Evolutionary conservation across 192 early-diverging fungal genomes (phyloP), one percentile per base, ranked within the genome.

Genomic region (Linnemannia elongata): DNA sequence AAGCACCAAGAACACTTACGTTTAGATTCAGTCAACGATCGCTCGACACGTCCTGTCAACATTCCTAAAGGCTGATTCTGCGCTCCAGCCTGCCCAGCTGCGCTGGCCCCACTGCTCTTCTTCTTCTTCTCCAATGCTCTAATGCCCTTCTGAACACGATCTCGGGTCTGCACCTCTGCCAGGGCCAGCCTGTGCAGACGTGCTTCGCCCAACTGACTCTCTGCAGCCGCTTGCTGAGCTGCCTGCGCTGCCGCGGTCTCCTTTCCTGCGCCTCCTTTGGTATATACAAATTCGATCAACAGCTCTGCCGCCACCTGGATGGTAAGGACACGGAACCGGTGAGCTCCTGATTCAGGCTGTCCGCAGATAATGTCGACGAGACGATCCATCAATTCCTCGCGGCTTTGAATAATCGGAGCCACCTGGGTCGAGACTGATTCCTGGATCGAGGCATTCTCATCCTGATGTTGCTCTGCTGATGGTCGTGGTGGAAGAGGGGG

Each of bases 291-390:
- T 24, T 89, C 89, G 27, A 89, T 75, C 69, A 89, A 69, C 13
- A 89, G 70, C 45, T 89, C 89, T 12, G 76, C 45, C 10, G 89
- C 89, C 85, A 89, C 84, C 57, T 89, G 82, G 60, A 83, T 82
- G 6, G 82, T 83, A 12, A 80, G 38, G 15, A 82, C 78, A 13
- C 79, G 60, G 75, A 83, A 81, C 12, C 81, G 77, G 44, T 88
- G 81, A 5, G 81, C 82, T n/a, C 82, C 79, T 3, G 81, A 83
- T n/a, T 88, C 81, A 69, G 79, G 72, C 24, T 72, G 68, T 0
- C 81, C 81, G 39, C 81, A 83, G 47, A 88, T 69, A 45, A 82
- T 82, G 70, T 83, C 79, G 38, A 83, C 47, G 2, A 82, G 57
- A 9, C 81, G 72, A 47, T 78, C 79, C 55, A 85, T 81, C 42